Evolutionary conservation across 179 eudicot species (phyloP).

Genomic region (Nepenthes alata): DNA sequence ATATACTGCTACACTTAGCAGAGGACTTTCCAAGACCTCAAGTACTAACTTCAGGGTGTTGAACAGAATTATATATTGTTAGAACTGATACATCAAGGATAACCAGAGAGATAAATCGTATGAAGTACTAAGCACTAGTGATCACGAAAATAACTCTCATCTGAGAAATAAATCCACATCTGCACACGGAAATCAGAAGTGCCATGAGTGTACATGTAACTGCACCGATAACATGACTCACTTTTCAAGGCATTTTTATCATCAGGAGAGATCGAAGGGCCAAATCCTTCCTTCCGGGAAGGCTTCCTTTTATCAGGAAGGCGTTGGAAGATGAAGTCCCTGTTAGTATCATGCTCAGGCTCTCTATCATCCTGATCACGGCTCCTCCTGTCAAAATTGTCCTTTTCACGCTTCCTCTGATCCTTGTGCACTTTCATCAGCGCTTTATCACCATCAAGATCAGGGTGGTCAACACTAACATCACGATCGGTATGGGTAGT

Average conservation of each 20-base stretch:
- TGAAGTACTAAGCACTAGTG: no score
- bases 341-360: conserved; percentile 46
- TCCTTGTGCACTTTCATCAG: conserved; percentile 54
- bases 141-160: no score
- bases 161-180: not conserved
- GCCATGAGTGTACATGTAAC: not conserved
- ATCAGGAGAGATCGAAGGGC: conserved; percentile 36
- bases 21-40: no score
- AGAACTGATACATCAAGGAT: no score
- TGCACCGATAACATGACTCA: conserved; percentile 22
- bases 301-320: conserved; percentile 56
- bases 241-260: conserved; percentile 64
- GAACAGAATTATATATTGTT: no score
- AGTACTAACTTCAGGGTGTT: no score
- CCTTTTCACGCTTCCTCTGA: conserved; percentile 75
- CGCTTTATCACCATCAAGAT: conserved; percentile 60
- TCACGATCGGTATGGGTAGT: conserved; percentile 46
- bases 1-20: no score
- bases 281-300: conserved; percentile 56
- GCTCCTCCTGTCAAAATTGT: conserved; percentile 46
- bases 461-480: conserved; percentile 47
- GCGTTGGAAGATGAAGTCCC: conserved; percentile 39
- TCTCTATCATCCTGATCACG: conserved; percentile 60
- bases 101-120: no score
- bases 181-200: not conserved